Base-by-base conservation (phyloP, 1,284 basidiomycete genomes). In the Earliella scabrosa region DNA sequence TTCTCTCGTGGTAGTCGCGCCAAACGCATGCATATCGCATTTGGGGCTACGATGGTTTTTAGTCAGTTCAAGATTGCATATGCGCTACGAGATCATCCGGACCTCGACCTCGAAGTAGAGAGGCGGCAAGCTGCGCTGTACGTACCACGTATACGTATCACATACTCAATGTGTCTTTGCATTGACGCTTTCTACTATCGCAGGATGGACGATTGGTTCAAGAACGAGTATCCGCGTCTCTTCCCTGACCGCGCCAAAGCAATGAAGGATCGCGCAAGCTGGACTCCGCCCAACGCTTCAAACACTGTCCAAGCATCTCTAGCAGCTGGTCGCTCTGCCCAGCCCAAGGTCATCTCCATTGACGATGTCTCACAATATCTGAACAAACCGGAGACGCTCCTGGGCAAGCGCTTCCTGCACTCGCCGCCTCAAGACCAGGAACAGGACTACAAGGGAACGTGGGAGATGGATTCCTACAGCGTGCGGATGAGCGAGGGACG, bases 381-480 rank as follows among this genome's bases (percentile, higher is more conserved):
- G 20, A 21, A 20, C 9, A 44, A 32, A 24, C 56, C 56, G 5
- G 21, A 36, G 5, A 54, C 36, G 10, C 3, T 58, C n/a, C 21
- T 58, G 9, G 41, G 48, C 43, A 58, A 54, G 48, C 48, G 23
- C 11, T 58, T 50, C 48, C 24, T 21, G 20, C 31, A 35, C 31
- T 23, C 51, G 1, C 48, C 51, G 5, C 56, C 52, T 40, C 14
- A 18, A 9, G 47, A 5, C 6, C 18, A 14, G 13, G 46, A 41
- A 4, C 36, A 53, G 31, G 51, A 53, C 35, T 45, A 46, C 27
- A 45, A 40, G 43, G 56, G 56, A 34, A 0, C 21, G 26, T 53
- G 56, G 51, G 26, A 44, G 43, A 29, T 49, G 36, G 51, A 40
- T 11, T 58, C 51, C 43, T 58, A 46, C 35, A 50, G 40, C 35